phyloP scores from a whole-genome alignment of 2,329 filamentous ascomycete species.

The Colletotrichum kahawae region DNA sequence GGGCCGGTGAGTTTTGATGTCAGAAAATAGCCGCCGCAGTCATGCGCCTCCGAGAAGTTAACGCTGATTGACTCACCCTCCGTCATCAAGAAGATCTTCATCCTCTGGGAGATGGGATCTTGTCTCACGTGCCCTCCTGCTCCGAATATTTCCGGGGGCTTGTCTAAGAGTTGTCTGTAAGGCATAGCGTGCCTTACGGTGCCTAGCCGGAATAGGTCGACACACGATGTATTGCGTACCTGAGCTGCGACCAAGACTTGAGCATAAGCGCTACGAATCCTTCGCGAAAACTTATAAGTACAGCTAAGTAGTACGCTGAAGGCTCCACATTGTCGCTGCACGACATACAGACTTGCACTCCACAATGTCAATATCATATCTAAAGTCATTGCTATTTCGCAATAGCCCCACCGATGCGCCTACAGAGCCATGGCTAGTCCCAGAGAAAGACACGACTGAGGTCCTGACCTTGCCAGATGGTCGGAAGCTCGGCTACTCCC shows the following conservation, averaged over 20 bases:
- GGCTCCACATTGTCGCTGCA: neutral
- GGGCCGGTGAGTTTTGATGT: neutral
- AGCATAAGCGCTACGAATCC: neutral
- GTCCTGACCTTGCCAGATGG: constrained; percentile 42
- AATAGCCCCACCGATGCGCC: neutral
- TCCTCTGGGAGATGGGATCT: neutral
- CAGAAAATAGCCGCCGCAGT: neutral
- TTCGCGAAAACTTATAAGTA: neutral
- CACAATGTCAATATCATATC: neutral
- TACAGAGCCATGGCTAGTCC: constrained; percentile 4
- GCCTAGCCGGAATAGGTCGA: neutral
- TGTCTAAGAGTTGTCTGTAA: neutral
- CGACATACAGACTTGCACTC: neutral
- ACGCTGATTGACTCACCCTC: neutral
- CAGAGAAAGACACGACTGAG: constrained; percentile 20
- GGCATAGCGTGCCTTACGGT: neutral
- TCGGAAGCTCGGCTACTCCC: constrained; percentile 43
- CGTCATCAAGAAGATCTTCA: neutral
- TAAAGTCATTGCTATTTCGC: neutral
- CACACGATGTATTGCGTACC: neutral
- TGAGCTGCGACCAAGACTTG: neutral
- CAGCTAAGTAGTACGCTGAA: too few relatives aligned
- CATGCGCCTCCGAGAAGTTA: neutral
- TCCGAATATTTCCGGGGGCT: neutral
- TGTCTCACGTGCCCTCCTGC: neutral